These are phyloP conservation scores for Silene latifolia DNA, from an alignment of 148 eudicot genomes.

Conservation along the genomic window DNA sequence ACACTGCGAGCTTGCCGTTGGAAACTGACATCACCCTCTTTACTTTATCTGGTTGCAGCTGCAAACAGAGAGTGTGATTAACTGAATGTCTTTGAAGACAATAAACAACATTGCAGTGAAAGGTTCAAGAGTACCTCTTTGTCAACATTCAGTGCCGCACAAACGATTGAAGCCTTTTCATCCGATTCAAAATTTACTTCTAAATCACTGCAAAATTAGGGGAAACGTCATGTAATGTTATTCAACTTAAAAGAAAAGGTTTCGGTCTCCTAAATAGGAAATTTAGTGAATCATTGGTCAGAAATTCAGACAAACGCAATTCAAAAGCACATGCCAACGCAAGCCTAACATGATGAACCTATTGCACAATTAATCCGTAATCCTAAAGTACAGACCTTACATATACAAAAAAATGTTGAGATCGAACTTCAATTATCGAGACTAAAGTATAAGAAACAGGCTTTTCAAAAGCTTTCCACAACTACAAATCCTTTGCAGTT, in stretches of 20 bases:
- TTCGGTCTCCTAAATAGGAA: not conserved
- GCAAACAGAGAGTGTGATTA: conserved; percentile 18
- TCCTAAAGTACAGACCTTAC: no score
- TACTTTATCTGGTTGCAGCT: conserved; percentile 92
- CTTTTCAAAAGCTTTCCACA: no score
- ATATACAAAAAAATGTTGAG: no score
- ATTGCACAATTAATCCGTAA: no score
- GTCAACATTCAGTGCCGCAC: conserved; percentile 75
- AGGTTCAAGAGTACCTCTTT: conserved; percentile 53
- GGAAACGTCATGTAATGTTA: not conserved
- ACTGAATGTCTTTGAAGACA: not conserved
- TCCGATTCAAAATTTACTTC: conserved; percentile 74
- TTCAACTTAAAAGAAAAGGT: not conserved
- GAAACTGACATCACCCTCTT: conserved; percentile 72
- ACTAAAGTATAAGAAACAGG: no score
- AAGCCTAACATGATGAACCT: not conserved
- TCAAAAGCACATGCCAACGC: not conserved
- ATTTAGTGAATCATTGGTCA: not conserved
- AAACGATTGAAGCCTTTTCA: conserved; percentile 59
- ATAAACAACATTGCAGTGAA: not conserved
- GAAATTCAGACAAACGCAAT: not conserved
- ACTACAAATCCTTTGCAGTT: no score
- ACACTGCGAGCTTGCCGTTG: conserved; percentile 81
- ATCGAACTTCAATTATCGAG: no score
- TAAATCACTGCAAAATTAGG: conserved; percentile 59